Evolutionary conservation across 2,329 filamentous ascomycete species (phyloP).

Genomic region (Microascus cirrosus): DNA sequence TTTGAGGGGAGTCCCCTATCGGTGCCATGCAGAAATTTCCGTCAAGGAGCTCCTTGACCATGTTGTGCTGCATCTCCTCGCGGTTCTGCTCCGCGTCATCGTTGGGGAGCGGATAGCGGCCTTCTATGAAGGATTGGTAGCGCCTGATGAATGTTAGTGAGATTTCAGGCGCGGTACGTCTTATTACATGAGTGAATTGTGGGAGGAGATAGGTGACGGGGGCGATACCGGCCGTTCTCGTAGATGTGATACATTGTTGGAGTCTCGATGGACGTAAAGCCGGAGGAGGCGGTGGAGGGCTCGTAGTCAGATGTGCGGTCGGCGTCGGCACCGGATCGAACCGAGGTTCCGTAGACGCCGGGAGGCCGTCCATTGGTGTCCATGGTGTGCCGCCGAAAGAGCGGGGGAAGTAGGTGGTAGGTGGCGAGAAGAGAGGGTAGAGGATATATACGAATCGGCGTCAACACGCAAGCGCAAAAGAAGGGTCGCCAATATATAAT

Average conservation of each 20-base stretch:
- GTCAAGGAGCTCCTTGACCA: slow-evolving; percentile 34
- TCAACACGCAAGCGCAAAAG: too few relatives aligned
- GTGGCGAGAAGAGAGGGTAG: not conserved
- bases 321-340: not conserved
- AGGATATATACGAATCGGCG: not conserved
- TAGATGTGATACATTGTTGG: slow-evolving; percentile 19
- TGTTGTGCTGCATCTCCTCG: slow-evolving; percentile 34
- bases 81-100: slow-evolving; percentile 38
- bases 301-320: slow-evolving; percentile 27
- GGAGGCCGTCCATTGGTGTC: not conserved
- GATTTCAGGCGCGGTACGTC: not conserved
- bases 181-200: not conserved
- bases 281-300: slow-evolving; percentile 22
- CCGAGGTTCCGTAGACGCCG: not conserved
- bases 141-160: slow-evolving; percentile 12
- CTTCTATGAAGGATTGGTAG: slow-evolving; percentile 35
- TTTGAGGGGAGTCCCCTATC: slow-evolving; percentile 30
- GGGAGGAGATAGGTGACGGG: not conserved
- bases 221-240: slow-evolving; percentile 22
- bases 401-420: not conserved
- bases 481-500: too few relatives aligned
- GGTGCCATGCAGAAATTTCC: slow-evolving; percentile 30
- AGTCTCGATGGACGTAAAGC: slow-evolving; percentile 27
- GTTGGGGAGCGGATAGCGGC: slow-evolving; percentile 39
- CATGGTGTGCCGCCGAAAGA: not conserved